phyloP scores from a whole-genome alignment of 768 basidiomycete genomes.

The Sarcodon sp. region DNA sequence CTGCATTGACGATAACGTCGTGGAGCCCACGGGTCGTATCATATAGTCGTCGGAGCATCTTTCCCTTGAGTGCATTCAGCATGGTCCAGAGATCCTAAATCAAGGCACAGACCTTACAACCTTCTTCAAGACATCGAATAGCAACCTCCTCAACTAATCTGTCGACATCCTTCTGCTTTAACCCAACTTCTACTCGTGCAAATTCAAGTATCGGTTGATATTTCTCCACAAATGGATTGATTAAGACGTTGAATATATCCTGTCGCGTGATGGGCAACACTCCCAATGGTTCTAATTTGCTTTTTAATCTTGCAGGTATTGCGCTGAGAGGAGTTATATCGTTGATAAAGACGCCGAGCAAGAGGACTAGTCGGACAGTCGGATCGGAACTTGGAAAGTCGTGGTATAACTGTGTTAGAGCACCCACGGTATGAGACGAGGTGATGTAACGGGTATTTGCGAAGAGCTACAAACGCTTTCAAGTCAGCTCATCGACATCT shows the following conservation, averaged over 20 bases:
- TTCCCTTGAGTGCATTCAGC: conserved; percentile 26
- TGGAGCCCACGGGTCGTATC: conserved; percentile 32
- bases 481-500: neutral
- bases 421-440: conserved; percentile 29
- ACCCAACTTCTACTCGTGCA: conserved; percentile 39
- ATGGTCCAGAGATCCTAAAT: neutral
- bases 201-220: conserved; percentile 19
- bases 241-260: conserved; percentile 30
- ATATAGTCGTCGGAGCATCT: conserved; percentile 45
- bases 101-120: conserved; percentile 28
- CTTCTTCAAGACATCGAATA: conserved; percentile 45
- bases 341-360: conserved; percentile 51
- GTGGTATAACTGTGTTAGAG: conserved; percentile 45
- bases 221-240: conserved; percentile 52
- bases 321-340: conserved; percentile 12
- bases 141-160: conserved; percentile 35
- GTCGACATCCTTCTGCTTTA: conserved; percentile 25
- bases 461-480: conserved; percentile 39
- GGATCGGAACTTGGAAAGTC: conserved; percentile 57
- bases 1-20: conserved; percentile 27
- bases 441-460: conserved; percentile 56
- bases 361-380: conserved; percentile 55
- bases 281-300: conserved; percentile 41
- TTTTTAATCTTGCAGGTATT: conserved; percentile 19
- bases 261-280: conserved; percentile 38